Percentiles rank a stretch among this genome's conserved stretches.
Evolutionary conservation across 306 rosid species (phyloP).

Genomic region (Lithocarpus polystachyus): DNA sequence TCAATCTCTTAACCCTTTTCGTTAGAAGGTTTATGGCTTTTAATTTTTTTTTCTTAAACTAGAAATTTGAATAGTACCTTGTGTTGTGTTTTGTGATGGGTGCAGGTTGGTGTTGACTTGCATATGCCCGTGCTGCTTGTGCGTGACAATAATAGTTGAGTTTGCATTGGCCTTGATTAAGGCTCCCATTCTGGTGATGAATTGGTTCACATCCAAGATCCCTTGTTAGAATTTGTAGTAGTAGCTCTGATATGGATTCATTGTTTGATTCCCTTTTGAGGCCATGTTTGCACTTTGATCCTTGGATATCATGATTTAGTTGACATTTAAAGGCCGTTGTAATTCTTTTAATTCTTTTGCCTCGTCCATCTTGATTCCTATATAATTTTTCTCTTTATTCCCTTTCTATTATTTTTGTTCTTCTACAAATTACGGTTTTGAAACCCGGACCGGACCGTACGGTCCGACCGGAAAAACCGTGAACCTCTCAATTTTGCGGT

Average conservation of each 20-base stretch:
- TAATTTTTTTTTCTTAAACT: neutral
- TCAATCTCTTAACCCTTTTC: no score
- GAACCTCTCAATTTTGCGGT: no score
- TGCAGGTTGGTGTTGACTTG: constrained; percentile 64
- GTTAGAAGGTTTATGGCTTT: neutral
- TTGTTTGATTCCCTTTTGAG: constrained; percentile 6
- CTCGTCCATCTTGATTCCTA: no score
- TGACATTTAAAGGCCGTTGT: no score
- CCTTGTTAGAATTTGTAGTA: constrained; percentile 50
- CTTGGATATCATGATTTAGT: neutral
- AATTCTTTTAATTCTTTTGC: no score
- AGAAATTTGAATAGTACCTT: neutral
- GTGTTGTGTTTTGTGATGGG: constrained; percentile 1
- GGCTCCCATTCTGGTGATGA: constrained; percentile 71
- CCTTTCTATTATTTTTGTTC: no score
- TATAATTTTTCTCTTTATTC: neutral
- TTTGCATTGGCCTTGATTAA: constrained; percentile 62
- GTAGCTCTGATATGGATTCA: neutral
- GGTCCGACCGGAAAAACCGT: no score
- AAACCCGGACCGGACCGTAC: no score
- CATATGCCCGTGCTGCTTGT: constrained; percentile 87
- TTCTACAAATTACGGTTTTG: no score
- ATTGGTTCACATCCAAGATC: constrained; percentile 84
- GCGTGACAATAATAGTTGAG: constrained; percentile 74
- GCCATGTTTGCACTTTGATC: neutral